Conservation (phyloP, 257 asterid species). For the Henckelia pumila region DNA sequence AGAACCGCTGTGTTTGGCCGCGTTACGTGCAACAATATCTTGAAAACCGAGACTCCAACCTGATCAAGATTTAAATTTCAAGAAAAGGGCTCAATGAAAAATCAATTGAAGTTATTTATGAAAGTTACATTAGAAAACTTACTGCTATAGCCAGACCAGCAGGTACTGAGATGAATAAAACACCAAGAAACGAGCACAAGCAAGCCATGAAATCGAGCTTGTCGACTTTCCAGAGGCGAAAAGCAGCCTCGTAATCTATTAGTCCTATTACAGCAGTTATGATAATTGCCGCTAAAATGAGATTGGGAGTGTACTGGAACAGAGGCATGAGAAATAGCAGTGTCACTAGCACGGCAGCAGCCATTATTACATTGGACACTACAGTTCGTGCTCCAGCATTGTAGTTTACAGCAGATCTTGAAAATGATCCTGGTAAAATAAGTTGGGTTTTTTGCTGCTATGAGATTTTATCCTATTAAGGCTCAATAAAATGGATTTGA, state of each 20-base stretch:
- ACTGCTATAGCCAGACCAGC: slow-evolving; percentile 92
- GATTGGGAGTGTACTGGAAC: slow-evolving; percentile 79
- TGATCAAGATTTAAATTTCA: slow-evolving; percentile 15
- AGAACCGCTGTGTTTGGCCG: slow-evolving; percentile 75
- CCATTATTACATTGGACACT: slow-evolving; percentile 82
- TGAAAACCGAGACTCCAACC: slow-evolving; percentile 95
- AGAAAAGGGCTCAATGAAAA: neutral
- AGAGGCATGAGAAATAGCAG: slow-evolving; percentile 87
- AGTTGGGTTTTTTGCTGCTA: neutral
- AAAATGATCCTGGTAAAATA: slow-evolving; percentile 73
- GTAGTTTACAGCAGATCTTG: slow-evolving; percentile 90
- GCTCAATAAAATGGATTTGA: neutral
- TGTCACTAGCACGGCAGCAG: slow-evolving; percentile 73
- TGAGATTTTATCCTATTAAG: neutral
- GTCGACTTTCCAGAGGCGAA: slow-evolving; percentile 81
- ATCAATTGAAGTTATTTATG: neutral
- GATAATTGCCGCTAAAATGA: slow-evolving; percentile 82
- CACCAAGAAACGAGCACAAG: slow-evolving; percentile 81
- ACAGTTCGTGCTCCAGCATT: slow-evolving; percentile 87
- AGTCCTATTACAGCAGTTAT: slow-evolving; percentile 89
- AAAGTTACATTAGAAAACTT: slow-evolving; percentile 27
- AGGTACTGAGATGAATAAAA: slow-evolving; percentile 94
- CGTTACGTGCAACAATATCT: slow-evolving; percentile 81
- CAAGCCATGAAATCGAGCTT: slow-evolving; percentile 88
- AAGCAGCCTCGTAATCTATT: slow-evolving; percentile 75